Evolutionary conservation across 1,139 yeast species (phyloP), one percentile per base, ranked within the genome.

Genomic region (Suhomyces terraborum): DNA sequence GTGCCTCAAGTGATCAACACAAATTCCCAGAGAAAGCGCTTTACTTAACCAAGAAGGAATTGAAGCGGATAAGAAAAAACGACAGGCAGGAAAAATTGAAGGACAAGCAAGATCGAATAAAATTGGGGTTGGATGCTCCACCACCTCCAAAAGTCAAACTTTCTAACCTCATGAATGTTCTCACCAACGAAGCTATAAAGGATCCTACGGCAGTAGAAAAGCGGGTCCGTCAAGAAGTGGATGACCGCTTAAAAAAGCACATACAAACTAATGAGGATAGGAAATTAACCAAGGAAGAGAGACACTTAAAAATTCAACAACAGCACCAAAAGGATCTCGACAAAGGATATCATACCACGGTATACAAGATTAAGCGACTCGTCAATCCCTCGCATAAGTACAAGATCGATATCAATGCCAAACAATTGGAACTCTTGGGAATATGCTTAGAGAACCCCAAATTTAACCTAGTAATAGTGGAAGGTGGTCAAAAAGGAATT

Each of bases 191-290:
- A 47, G 88, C 94, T n/a, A 84, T 89, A 35, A 74, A 77, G 47
- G 96, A 93, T 56, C 98, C 98, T 0, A 93, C 98, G 0, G 80
- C 80, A 4, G 83, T 91, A 51, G 98, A 93, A 56, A 71, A 73
- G 59, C 64, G 73, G 41, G 97, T 94, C 0, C 70, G 79, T 36
- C 63, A 68, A 29, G 94, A 91, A 48, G 85, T 88, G 8, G 81
- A 75, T 30, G 77, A 78, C 33, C 69, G 99, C 20, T 66, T 67
- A 23, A 52, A 65, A n/a, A 65, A 67, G 35, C 99, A 93, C 61
- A 69, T 78, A 48, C 65, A 66, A 27, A 74, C 63, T 23, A 93
- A 93, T 58, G 75, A 75, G 40, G 77, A 68, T 2, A 69, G 98
- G 20, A 80, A 79, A 53, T 62, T 84, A 30, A 75, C 80, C 0